A percentile compares a stretch with the other conserved stretches of the same genome.
These are phyloP conservation scores for Trichosanthes cucumerina DNA, from an alignment of 306 rosid genomes.

Conservation along the genomic window DNA sequence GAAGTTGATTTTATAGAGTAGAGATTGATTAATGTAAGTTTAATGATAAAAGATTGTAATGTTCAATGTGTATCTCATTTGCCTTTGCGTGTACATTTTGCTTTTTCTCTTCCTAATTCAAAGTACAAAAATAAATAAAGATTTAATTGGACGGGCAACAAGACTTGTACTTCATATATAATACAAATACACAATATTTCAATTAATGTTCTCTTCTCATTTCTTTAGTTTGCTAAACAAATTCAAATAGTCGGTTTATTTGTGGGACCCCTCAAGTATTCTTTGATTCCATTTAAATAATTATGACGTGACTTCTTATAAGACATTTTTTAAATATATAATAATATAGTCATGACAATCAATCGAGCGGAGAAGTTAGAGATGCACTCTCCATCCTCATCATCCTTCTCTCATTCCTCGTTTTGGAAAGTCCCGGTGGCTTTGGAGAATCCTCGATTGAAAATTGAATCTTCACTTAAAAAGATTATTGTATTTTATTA, in stretches of 20 bases:
- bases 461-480: no score
- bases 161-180: neutral
- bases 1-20: neutral
- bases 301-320: neutral
- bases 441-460: no score
- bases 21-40: neutral
- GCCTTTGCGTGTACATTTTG: neutral
- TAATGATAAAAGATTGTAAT: neutral
- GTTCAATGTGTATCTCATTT: neutral
- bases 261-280: neutral
- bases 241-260: neutral
- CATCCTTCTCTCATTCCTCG: no score
- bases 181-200: neutral
- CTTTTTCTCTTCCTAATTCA: neutral
- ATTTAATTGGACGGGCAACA: neutral
- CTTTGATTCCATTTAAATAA: neutral
- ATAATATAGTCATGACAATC: no score
- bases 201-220: neutral
- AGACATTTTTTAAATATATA: no score
- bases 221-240: neutral
- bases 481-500: no score
- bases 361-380: no score
- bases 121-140: neutral
- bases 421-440: no score
- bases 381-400: no score